Conservation (phyloP, 768 basidiomycete genomes). For the Auriculariales sp. region DNA sequence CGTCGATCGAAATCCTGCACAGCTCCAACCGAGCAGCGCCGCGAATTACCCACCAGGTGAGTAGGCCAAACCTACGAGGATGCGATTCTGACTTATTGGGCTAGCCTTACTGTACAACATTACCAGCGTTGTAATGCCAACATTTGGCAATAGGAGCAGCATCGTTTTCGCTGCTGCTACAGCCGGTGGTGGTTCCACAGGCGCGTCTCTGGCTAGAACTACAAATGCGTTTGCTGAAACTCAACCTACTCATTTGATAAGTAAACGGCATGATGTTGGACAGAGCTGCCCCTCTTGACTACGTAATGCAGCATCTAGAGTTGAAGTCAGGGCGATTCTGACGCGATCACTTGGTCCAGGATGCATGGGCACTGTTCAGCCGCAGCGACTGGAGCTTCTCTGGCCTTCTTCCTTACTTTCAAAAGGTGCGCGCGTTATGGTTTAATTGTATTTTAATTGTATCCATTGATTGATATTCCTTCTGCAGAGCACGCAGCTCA, state of each 20-base stretch:
- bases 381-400: constrained; percentile 16
- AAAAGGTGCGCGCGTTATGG: constrained; percentile 8
- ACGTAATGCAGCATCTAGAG: too few relatives aligned
- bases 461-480: background rate
- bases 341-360: constrained; percentile 6
- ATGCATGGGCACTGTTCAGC: constrained; percentile 14
- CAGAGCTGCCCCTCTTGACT: background rate
- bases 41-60: background rate
- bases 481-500: background rate
- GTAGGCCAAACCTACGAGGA: background rate
- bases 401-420: constrained; percentile 15
- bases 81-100: background rate
- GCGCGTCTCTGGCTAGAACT: background rate
- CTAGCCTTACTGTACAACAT: background rate
- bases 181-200: background rate
- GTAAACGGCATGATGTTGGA: constrained; percentile 1
- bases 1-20: background rate
- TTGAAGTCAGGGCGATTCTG: too few relatives aligned
- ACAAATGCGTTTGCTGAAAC: background rate
- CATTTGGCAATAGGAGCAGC: background rate
- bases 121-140: background rate
- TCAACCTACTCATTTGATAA: background rate
- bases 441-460: background rate
- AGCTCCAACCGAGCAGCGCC: background rate
- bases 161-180: background rate